Conservation (phyloP, 2,329 filamentous ascomycete species). For the Aspergillus sojae region DNA sequence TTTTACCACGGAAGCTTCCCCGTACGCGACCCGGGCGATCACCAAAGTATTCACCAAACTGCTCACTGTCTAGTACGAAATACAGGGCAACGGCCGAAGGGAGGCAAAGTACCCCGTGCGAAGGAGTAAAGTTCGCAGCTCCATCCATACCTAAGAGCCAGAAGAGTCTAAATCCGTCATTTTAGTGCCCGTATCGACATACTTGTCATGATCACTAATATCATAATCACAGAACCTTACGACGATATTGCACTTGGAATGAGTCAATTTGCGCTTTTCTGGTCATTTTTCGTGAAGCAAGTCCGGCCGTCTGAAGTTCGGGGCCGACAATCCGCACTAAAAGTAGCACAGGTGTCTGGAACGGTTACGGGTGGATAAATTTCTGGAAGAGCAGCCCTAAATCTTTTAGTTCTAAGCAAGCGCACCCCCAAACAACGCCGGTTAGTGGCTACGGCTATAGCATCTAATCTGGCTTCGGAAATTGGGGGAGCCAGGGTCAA, state of each 20-base stretch:
- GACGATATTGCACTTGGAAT: not conserved
- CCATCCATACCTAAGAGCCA: not conserved
- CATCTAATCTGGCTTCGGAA: not conserved
- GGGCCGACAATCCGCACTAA: not conserved
- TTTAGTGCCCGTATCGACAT: not conserved
- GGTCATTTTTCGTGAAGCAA: not conserved
- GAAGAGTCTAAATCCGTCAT: not conserved
- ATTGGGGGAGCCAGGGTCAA: not conserved
- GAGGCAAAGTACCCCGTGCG: not conserved
- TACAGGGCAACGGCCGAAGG: not conserved
- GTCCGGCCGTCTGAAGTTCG: not conserved
- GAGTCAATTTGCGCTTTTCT: not conserved
- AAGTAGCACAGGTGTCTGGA: not conserved
- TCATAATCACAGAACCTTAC: not conserved
- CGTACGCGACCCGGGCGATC: conserved; percentile 3
- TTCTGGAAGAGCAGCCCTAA: not conserved
- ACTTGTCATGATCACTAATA: not conserved
- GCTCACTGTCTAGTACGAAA: not conserved
- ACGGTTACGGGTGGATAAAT: not conserved
- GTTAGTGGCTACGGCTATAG: not conserved
- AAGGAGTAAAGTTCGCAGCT: not conserved
- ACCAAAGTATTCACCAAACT: not conserved
- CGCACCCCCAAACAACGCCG: not conserved
- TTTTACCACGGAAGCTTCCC: conserved; percentile 2
- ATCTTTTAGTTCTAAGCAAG: not conserved